Evolutionary conservation across 805 yeast species (phyloP), one percentile per base, ranked within the genome.

Genomic region (Myxozyma neglecta): DNA sequence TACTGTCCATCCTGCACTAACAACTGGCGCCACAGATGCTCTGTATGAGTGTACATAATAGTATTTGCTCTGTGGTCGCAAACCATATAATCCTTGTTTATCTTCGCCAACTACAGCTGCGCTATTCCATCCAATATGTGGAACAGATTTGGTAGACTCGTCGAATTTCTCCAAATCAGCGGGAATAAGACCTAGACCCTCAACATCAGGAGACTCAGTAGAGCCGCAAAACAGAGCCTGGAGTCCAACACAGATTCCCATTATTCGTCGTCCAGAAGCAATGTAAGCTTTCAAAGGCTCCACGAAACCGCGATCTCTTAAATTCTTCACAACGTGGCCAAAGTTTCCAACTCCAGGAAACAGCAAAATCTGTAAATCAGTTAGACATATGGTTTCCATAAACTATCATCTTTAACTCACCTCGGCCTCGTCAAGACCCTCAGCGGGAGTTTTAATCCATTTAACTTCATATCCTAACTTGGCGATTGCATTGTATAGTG

Each of bases 201-300:
- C 65, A 35, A 81, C 80, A 14, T 74, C 78, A 14, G 89, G 85
- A 53, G 87, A 81, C 73, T 94, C 99, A 62, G 81, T 88, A 54
- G 96, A 88, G 1, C 85, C 84, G 16, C 75, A 74, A 70, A 93
- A 90, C 42, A 94, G 79, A 1, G 97, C 81, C 74, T 94, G 99
- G 59, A 94, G 78, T 7, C 99, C 99, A 47, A 94, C 98, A 77
- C 99, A 94, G 65, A 94, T 90, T 6, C 99, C 99, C 97, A 94
- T 90, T 35, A 94, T 76, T 14, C 96, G 90, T 69, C 85, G 85
- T 1, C 97, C 97, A n/a, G 88, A 77, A 7, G 78, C 75, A 42
- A 92, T 85, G 70, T 90, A 91, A 49, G 81, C 74, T 56, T 75
- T 77, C 32, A 96, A 76, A 0, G 96, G 96, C 42, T 77, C 81